Base-by-base conservation (phyloP, 2,329 filamentous ascomycete species). In the Torrubiella hemipterigena region DNA sequence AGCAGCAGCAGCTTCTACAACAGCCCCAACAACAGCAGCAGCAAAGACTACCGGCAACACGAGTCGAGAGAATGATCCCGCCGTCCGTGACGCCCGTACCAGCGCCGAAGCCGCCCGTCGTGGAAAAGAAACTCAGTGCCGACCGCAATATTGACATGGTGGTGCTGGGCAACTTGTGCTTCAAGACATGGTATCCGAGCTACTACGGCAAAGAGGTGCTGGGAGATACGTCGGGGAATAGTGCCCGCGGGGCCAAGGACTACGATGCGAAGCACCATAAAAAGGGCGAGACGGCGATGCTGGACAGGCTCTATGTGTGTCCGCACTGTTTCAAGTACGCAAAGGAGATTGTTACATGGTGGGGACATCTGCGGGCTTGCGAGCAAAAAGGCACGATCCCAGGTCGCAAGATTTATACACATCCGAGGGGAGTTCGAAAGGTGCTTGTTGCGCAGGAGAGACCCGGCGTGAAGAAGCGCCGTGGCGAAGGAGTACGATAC, bases 271-370 rank as follows among this genome's bases (percentile, higher is more conserved):
- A 53, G 31, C 51, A 44, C 35, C 53, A 54, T 13, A 53, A 52
- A 12, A 53, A 60, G 36, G 33, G 49, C 23, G 35, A 49, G 11
- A 58, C 60, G 2, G n/a, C n/a, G n/a, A 59, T 73, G 45, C 67
- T 84, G 12, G 73, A 79, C 40, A 61, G 77, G 34, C 61, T 96
- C 7, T 93, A 87, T 45, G 81, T 96, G 20, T 98, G 91, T 50
- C 80, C 83, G 20, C 81, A 75, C 65, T 98, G 91, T 61, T 96
- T 96, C 65, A 89, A 87, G 50, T 98, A 98, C 55, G 81, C 80
- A 21, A 71, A 66, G 41, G 73, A 77, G 46, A 51, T 75, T 10
- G 59, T 69, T 14, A 56, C 65, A 2, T 77, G 71, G 69, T 63
- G 63, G 46, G 60, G 62, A 14, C 76, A 81, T 44, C 64, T 73